Base-by-base conservation (phyloP, 768 basidiomycete species). In the Amanita fuliginea region DNA sequence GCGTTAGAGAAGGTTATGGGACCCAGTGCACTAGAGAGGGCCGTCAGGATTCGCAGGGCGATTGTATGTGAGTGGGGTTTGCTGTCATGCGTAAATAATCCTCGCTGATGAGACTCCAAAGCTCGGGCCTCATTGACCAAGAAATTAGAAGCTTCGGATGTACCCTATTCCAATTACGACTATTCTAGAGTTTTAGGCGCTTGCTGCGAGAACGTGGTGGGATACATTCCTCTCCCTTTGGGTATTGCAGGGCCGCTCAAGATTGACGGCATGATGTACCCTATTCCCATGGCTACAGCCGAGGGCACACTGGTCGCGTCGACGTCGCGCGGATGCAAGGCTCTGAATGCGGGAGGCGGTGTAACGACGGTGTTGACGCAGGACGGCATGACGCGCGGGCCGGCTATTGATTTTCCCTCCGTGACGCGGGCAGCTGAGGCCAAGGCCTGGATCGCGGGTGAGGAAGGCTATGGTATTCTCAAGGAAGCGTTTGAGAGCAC, bases 271-370 rank as follows among this genome's bases (percentile, higher is more conserved):
- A 68, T 76, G 36, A 67, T 82, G 42, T 81, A 81, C 57, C 95
- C 83, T 35, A 94, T 99, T 58, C 96, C 96, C 6, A 98, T 99
- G 96, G 96, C 96, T 37, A 99, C 96, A 4, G 94, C 96, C n/a
- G 96, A 99, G 64, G 96, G 96, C 52, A 98, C 96, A 0, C 80
- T 99, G 48, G 94, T 98, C 53, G 96, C 96, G 0, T 98, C 95
- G 4, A 88, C 95, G 0, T 97, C 95, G 0, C 84, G 96, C 53
- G 96, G 95, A 6, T 96, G 92, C 71, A 99, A 98, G 67, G 96
- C 96, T 0, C 81, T 98, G 57, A 98, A 99, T 62, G 81, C 91
- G 1, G 89, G 90, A 42, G 94, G 95, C 46, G 96, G 96, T 28
- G 95, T 97, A 1, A 85, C 84, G 0, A 98, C 95, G 3, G 95